Evolutionary conservation across 192 early-diverging fungal genomes (phyloP).

Genomic region (Backusella westeae): DNA sequence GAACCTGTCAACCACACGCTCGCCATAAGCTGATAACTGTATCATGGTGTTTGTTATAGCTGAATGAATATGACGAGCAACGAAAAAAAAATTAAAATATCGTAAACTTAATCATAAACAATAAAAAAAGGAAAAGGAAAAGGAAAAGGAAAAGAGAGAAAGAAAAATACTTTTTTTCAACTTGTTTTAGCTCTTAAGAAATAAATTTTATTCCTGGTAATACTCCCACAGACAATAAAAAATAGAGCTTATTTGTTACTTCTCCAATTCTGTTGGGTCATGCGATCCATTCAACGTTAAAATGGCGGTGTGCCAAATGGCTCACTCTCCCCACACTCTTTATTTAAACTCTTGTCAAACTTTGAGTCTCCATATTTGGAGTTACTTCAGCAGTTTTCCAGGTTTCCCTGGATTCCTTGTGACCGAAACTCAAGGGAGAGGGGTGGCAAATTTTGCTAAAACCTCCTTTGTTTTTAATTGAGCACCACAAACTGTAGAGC

Average conservation of each 20-base stretch:
- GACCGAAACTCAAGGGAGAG: not conserved
- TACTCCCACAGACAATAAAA: not conserved
- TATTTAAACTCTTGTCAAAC: not conserved
- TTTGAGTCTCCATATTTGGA: not conserved
- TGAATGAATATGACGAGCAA: slow-evolving; percentile 3
- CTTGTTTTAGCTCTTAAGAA: not conserved
- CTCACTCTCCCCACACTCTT: not conserved
- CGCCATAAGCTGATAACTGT: slow-evolving; percentile 26
- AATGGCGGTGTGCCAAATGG: not conserved
- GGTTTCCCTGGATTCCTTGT: not conserved
- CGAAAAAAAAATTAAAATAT: not conserved
- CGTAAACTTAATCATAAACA: not conserved
- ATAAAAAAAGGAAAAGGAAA: not conserved
- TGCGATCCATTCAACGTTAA: not conserved
- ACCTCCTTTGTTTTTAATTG: not conserved
- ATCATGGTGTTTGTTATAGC: slow-evolving; percentile 20
- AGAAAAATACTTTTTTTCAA: not conserved
- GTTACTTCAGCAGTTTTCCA: slow-evolving; percentile 4
- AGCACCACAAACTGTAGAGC: not conserved
- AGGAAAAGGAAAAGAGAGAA: not conserved
- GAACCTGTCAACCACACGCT: slow-evolving; percentile 29
- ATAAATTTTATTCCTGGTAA: not conserved
- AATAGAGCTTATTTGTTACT: not conserved
- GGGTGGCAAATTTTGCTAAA: not conserved
- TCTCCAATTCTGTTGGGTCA: not conserved